A percentile compares a stretch with the other conserved stretches of the same genome.
Conservation (phyloP, 139 green algal species). For the Spirogloea muscicola region DNA sequence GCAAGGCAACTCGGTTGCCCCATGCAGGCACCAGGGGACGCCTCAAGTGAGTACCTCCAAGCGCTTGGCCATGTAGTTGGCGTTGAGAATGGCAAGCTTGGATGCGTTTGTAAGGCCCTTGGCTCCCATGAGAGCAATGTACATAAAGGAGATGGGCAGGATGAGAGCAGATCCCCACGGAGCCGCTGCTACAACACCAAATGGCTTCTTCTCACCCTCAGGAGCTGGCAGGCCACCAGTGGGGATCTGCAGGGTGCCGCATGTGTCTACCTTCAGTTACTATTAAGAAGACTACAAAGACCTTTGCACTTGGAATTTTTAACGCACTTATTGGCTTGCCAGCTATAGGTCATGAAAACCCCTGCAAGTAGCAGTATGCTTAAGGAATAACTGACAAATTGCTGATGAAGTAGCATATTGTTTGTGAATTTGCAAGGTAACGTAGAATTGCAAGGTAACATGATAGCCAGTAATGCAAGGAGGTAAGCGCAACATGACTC, state of each 20-base stretch:
- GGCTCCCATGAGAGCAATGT: constrained; percentile 97
- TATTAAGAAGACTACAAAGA: too few species aligned
- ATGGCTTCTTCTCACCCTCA: constrained; percentile 60
- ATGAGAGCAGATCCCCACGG: constrained; percentile 76
- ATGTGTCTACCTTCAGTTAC: too few species aligned
- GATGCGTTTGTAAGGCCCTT: constrained; percentile 80
- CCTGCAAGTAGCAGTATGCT: too few species aligned
- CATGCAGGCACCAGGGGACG: not conserved
- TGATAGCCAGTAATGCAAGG: too few species aligned
- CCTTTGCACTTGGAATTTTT: too few species aligned
- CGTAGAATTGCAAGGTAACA: too few species aligned
- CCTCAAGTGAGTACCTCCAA: constrained; percentile 65
- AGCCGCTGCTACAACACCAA: constrained; percentile 88
- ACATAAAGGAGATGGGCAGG: constrained; percentile 96
- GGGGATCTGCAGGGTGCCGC: constrained; percentile 58
- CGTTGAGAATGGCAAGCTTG: constrained; percentile 83
- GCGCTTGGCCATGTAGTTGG: constrained; percentile 98
- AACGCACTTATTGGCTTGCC: too few species aligned
- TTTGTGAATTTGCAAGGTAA: too few species aligned
- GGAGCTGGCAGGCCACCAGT: constrained; percentile 70
- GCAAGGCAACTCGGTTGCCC: too few species aligned
- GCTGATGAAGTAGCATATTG: too few species aligned
- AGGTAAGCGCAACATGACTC: too few species aligned
- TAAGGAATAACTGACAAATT: not conserved
- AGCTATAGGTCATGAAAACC: too few species aligned